Evolutionary conservation across 208 protist species (phyloP), one percentile per base, ranked within the genome.

Genomic region (Blastocrithidia nonstop): DNA sequence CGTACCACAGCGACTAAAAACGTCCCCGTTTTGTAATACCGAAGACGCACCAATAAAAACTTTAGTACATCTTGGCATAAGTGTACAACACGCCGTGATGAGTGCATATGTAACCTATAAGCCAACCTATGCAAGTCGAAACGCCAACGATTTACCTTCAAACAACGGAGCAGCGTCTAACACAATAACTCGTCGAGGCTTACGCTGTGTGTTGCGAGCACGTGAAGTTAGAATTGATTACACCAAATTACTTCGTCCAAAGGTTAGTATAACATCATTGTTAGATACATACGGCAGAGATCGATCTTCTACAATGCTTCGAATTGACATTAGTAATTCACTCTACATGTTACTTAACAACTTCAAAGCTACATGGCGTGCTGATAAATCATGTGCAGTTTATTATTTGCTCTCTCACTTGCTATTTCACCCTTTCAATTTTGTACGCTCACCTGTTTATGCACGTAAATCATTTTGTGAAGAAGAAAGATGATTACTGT

Each of bases 31-130:
- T 29, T 88, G 63, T 22, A 98, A 71, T 21, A 98, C 71, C 0
- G 94, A 65, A 21, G 75, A 71, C 6, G 95, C 95, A 4, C 95
- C 95, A 23, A 98, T 72, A 42, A 98, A 93, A n/a, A 96, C 69
- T 23, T 80, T 71, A 16, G 76, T 92, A 29, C 90, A 93, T 54
- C 93, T 78, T 35, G 88, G 90, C 74, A 98, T 94, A 8, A 96
- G 56, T 48, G 96, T 97, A 50, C 91, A 96, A 22, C 93, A 63
- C 0, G 89, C 72, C 36, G 87, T 93, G 37, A 98, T 62, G 13
- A 96, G 70, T 32, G 83, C 78, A 61, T 97, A 98, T 2, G 88
- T 93, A 29, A 94, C 95, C 23, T 66, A 46, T 8, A 98, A 73
- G 32, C 88, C 86, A 15, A 69, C 59, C 19, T 57, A 64, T 0